Evolutionary conservation across 208 protist genomes (phyloP).

Genomic region (Leptomonas pyrrhocoris): DNA sequence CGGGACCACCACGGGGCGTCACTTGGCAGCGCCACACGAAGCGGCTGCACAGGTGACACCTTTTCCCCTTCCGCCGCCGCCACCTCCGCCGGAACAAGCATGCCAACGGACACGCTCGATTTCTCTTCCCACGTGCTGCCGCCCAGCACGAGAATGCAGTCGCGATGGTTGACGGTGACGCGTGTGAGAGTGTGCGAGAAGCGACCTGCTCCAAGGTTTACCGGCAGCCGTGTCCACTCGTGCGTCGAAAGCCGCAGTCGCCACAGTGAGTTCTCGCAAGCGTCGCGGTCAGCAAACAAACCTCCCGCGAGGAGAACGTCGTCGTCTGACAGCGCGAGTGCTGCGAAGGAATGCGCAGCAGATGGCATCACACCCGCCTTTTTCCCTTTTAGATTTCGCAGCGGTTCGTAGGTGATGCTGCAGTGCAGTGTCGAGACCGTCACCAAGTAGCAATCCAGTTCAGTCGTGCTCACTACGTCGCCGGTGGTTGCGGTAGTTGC

Average conservation of each 20-base stretch:
- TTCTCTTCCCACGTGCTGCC: constrained; percentile 56
- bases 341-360: constrained; percentile 53
- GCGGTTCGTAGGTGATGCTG: constrained; percentile 25
- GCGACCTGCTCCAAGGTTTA: constrained; percentile 30
- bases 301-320: constrained; percentile 32
- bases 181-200: constrained; percentile 72
- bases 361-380: constrained; percentile 26
- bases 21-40: constrained; percentile 31
- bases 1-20: constrained; percentile 68
- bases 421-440: not conserved
- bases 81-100: constrained; percentile 14
- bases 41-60: not conserved
- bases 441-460: constrained; percentile 26
- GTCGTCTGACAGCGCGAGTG: constrained; percentile 21
- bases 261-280: constrained; percentile 27
- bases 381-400: not conserved
- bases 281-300: constrained; percentile 5
- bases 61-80: not conserved
- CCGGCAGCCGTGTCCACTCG: constrained; percentile 18
- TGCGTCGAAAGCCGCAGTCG: constrained; percentile 9
- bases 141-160: constrained; percentile 63
- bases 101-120: not conserved
- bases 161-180: constrained; percentile 35
- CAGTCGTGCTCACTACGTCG: not conserved
- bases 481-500: not conserved